Conservation (phyloP, 495 filamentous ascomycete species). For the Penicillium canariense region DNA sequence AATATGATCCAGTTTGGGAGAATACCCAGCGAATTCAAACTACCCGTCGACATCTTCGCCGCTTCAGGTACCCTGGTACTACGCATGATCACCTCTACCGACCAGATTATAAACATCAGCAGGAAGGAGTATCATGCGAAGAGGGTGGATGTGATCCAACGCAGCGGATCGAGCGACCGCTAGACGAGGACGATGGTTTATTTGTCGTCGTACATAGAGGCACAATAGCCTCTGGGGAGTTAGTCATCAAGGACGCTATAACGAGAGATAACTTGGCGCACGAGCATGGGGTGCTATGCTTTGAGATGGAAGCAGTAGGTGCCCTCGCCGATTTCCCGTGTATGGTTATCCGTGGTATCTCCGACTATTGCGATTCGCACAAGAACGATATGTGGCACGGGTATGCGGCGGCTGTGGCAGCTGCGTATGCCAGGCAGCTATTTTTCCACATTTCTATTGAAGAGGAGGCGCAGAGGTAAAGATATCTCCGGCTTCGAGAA, state of each 20-base stretch:
- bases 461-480: not conserved
- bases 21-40: conserved; percentile 14
- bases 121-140: conserved; percentile 11
- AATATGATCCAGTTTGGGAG: conserved; percentile 13
- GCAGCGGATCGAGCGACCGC: conserved; percentile 10
- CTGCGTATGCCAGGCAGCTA: conserved; percentile 34
- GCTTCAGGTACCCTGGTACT: conserved; percentile 16
- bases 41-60: conserved; percentile 3
- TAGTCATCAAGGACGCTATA: conserved; percentile 28
- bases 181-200: conserved; percentile 11
- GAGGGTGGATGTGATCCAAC: conserved; percentile 11
- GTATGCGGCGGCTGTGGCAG: conserved; percentile 28
- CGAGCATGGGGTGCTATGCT: conserved; percentile 27
- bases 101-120: conserved; percentile 21
- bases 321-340: conserved; percentile 30
- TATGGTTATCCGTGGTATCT: conserved; percentile 41
- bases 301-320: conserved; percentile 47
- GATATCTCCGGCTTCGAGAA: not conserved
- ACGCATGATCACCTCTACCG: conserved; percentile 27
- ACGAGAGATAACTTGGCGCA: conserved; percentile 17
- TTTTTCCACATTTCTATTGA: conserved; percentile 17
- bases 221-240: conserved; percentile 35
- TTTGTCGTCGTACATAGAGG: conserved; percentile 33
- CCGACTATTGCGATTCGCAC: conserved; percentile 42
- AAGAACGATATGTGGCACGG: conserved; percentile 23